Percentiles rank a stretch among this genome's conserved stretches.
Conservation (phyloP, 495 filamentous ascomycete species). For the Lophiotrema nucula region DNA sequence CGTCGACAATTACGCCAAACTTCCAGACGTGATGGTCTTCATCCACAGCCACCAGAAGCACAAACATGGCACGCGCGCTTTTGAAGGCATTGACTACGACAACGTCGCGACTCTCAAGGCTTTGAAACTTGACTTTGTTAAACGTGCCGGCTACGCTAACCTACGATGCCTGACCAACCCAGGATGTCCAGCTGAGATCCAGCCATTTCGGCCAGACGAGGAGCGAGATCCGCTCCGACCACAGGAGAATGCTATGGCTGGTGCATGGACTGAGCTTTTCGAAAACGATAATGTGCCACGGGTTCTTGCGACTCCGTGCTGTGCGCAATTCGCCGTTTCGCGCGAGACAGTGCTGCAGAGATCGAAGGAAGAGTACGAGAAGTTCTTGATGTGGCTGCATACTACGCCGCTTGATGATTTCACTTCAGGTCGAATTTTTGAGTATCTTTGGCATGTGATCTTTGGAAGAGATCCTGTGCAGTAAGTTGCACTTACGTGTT, state of each 20-base stretch:
- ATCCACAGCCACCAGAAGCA: constrained; percentile 39
- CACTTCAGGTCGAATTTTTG: constrained; percentile 62
- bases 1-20: constrained; percentile 49
- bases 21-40: constrained; percentile 47
- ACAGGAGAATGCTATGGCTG: constrained; percentile 19
- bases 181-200: constrained; percentile 54
- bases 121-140: constrained; percentile 32
- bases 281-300: constrained; percentile 12
- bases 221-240: constrained; percentile 1
- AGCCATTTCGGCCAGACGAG: constrained; percentile 43
- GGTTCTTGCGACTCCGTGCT: constrained; percentile 58
- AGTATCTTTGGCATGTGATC: constrained; percentile 73
- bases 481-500: not conserved
- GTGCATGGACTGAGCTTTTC: constrained; percentile 20
- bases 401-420: constrained; percentile 57
- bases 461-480: constrained; percentile 41
- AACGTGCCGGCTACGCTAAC: constrained; percentile 49
- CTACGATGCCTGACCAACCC: constrained; percentile 50
- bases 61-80: constrained; percentile 10
- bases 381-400: constrained; percentile 60
- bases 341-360: constrained; percentile 51
- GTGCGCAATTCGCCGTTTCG: constrained; percentile 69
- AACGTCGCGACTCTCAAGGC: constrained; percentile 21
- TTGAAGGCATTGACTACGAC: constrained; percentile 26
- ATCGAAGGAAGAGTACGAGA: constrained; percentile 53